These are phyloP conservation scores for Leptomonas seymouri DNA, from an alignment of 208 protist genomes.

Conservation along the genomic window DNA sequence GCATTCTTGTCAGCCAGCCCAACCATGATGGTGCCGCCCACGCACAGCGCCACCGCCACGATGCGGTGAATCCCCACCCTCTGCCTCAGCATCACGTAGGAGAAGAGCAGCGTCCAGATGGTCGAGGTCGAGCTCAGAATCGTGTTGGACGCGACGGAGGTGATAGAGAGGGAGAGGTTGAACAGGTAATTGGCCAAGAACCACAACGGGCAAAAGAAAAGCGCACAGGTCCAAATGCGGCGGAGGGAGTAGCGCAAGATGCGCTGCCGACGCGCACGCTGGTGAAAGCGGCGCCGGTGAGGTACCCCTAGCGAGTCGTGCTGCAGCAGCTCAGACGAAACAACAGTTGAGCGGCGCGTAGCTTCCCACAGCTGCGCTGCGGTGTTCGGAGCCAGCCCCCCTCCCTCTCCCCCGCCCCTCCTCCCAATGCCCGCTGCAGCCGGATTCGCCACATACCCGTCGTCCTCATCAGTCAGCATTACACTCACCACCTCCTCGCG, in stretches of 20 bases:
- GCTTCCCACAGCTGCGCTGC: slow-evolving; percentile 6
- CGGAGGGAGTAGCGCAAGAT: slow-evolving; percentile 66
- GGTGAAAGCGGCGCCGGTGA: slow-evolving; percentile 14
- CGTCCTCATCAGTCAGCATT: slow-evolving; percentile 29
- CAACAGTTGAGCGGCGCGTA: slow-evolving; percentile 1
- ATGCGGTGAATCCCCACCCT: slow-evolving; percentile 49
- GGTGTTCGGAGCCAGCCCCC: neutral
- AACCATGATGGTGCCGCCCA: slow-evolving; percentile 74
- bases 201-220: slow-evolving; percentile 89
- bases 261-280: slow-evolving; percentile 44
- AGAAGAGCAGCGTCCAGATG: slow-evolving; percentile 87
- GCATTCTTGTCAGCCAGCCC: slow-evolving; percentile 55
- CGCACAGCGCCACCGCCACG: slow-evolving; percentile 61
- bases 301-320: slow-evolving; percentile 1
- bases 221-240: slow-evolving; percentile 73
- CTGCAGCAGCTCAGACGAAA: slow-evolving; percentile 19
- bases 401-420: too few species aligned
- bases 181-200: slow-evolving; percentile 93
- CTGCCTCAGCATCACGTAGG: slow-evolving; percentile 72
- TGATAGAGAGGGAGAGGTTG: slow-evolving; percentile 86
- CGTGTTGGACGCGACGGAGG: slow-evolving; percentile 90
- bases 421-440: neutral
- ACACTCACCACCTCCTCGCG: slow-evolving; percentile 41
- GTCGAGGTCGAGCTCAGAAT: slow-evolving; percentile 87
- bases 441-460: neutral